phyloP scores from a whole-genome alignment of 805 yeast species.

The Hanseniaspora lachancei region DNA sequence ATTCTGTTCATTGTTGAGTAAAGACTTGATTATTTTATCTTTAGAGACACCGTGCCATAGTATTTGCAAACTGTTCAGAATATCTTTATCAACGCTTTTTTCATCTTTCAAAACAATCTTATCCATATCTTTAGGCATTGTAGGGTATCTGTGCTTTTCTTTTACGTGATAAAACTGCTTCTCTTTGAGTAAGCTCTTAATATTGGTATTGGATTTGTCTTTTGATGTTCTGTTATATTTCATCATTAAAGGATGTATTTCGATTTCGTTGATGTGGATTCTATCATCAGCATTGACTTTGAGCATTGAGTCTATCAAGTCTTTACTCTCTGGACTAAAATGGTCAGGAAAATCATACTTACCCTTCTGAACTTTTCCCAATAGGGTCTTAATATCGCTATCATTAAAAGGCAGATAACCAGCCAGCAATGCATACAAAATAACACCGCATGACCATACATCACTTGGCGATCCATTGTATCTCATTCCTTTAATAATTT shows the following conservation, averaged over 20 bases:
- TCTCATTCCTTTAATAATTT: conserved; percentile 62
- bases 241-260: conserved; percentile 62
- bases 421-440: conserved; percentile 61
- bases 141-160: not conserved
- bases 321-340: conserved; percentile 51
- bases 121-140: conserved; percentile 11
- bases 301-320: conserved; percentile 51
- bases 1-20: conserved; percentile 44
- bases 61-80: conserved; percentile 60
- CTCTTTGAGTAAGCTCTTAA: conserved; percentile 17
- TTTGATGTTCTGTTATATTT: conserved; percentile 41
- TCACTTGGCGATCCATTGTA: conserved; percentile 79
- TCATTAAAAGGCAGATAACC: conserved; percentile 79
- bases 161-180: not conserved
- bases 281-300: conserved; percentile 60
- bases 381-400: conserved; percentile 56
- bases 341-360: conserved; percentile 57
- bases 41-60: conserved; percentile 68
- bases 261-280: conserved; percentile 52
- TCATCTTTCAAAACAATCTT: conserved; percentile 20
- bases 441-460: conserved; percentile 82
- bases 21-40: conserved; percentile 39
- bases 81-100: conserved; percentile 57
- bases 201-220: conserved; percentile 19
- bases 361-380: conserved; percentile 67